These are phyloP conservation scores for Naganishia onofrii DNA, from an alignment of 768 basidiomycete genomes.

Conservation along the genomic window DNA sequence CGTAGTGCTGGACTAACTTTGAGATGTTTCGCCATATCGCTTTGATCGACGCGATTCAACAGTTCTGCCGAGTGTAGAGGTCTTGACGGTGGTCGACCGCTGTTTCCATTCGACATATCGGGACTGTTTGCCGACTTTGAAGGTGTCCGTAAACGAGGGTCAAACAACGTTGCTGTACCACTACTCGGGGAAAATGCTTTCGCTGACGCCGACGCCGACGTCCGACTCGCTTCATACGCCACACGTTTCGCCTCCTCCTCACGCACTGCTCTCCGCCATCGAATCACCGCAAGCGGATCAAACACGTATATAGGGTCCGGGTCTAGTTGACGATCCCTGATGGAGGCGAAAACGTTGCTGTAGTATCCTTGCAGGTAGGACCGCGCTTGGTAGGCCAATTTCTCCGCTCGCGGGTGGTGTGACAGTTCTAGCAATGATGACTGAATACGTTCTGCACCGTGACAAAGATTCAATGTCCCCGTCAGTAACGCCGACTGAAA, in stretches of 20 bases:
- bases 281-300: conserved; percentile 30
- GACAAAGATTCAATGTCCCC: not conserved
- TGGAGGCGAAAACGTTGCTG: conserved; percentile 24
- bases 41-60: conserved; percentile 13
- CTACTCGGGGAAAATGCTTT: not conserved
- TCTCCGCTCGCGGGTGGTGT: conserved; percentile 26
- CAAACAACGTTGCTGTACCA: not conserved
- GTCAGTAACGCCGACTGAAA: too few species aligned
- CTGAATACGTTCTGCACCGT: conserved; percentile 20
- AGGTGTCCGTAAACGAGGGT: not conserved
- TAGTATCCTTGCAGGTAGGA: conserved; percentile 33
- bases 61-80: conserved; percentile 21
- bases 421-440: conserved; percentile 19
- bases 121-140: conserved; percentile 10
- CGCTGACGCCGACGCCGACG: not conserved
- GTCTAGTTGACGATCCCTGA: not conserved
- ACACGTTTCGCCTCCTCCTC: conserved; percentile 23
- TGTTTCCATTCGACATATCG: not conserved
- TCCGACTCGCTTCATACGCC: conserved; percentile 16
- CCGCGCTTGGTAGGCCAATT: conserved; percentile 26
- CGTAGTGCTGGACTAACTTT: conserved; percentile 14
- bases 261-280: conserved; percentile 29
- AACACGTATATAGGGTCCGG: conserved; percentile 19
- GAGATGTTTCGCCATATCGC: conserved; percentile 3
- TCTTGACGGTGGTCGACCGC: not conserved